These are phyloP conservation scores for Elsinoe australis DNA, from an alignment of 2,329 filamentous ascomycete species.

Conservation along the genomic window DNA sequence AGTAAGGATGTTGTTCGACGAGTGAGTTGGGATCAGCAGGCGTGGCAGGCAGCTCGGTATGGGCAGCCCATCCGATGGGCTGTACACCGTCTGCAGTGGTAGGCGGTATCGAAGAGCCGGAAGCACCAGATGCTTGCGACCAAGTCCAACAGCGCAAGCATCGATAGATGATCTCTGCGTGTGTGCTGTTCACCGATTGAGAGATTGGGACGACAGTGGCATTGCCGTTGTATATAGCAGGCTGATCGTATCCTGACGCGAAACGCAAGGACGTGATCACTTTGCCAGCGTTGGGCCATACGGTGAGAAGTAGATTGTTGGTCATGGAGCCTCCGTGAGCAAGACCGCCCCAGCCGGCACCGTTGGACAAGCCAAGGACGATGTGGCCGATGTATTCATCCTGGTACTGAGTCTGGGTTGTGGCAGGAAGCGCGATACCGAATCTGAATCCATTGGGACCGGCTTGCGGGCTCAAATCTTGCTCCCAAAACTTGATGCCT, in stretches of 20 bases:
- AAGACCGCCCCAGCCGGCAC: slow-evolving; percentile 52
- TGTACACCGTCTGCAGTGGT: slow-evolving; percentile 25
- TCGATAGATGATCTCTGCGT: slow-evolving; percentile 58
- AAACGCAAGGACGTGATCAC: slow-evolving; percentile 52
- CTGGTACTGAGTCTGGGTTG: slow-evolving; percentile 35
- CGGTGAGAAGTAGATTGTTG: slow-evolving; percentile 50
- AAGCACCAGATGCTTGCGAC: slow-evolving; percentile 20
- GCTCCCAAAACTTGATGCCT: slow-evolving; percentile 49
- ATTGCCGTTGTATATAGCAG: slow-evolving; percentile 53
- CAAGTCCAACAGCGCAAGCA: slow-evolving; percentile 47
- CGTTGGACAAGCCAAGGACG: slow-evolving; percentile 41
- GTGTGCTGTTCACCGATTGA: slow-evolving; percentile 49
- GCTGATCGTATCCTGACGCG: slow-evolving; percentile 49
- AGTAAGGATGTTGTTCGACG: slow-evolving; percentile 18
- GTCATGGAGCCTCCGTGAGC: slow-evolving; percentile 52
- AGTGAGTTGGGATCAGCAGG: slow-evolving; percentile 1
- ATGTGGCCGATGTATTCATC: slow-evolving; percentile 52
- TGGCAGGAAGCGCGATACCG: slow-evolving; percentile 16
- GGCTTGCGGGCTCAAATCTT: slow-evolving; percentile 34
- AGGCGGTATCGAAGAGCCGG: slow-evolving; percentile 32
- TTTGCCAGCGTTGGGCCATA: slow-evolving; percentile 48
- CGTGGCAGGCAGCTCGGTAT: slow-evolving; percentile 5
- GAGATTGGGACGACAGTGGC: slow-evolving; percentile 56
- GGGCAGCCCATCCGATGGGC: slow-evolving; percentile 16
- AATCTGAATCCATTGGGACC: slow-evolving; percentile 37